Evolutionary conservation across 768 basidiomycete species (phyloP), one percentile per base, ranked within the genome.

Genomic region (Hericium coralloides): DNA sequence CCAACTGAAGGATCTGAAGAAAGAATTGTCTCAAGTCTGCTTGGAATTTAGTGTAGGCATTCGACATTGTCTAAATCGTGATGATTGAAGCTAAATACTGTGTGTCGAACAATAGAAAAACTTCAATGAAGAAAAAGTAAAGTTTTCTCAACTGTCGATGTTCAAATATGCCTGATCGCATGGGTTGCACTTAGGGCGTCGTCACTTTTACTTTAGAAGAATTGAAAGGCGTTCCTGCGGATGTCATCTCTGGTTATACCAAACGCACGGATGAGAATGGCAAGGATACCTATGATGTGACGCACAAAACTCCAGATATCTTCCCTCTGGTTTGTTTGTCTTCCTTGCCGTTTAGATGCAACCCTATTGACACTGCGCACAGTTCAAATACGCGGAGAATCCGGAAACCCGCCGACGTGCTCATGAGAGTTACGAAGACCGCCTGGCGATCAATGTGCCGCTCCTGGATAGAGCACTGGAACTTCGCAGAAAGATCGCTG

Each of bases 101-200:
- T 14, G 52, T 18, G 22, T 18, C 39, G 25, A 47, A 49, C 6
- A 31, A 20, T 41, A 88, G 85, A 89, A 87, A 84, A 90, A 92
- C 72, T 91, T 87, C 73, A 92, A 92, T 63, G 91, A 95, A 69
- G 92, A 94, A 66, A 83, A 87, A 47, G 89, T 87, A 60, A 56
- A 74, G 60, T 18, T 4, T 9, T 17, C 37, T 20, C 9, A 23
- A 23, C 43, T 18, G n/a, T 55, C 23, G 12, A 15, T 4, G 6
- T 31, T 25, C 1, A 39, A 15, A 22, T 20, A n/a, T 47, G 10
- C 18, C 15, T 15, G 17, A 57, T 43, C 55, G 38, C 23, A 39
- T 51, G 15, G 41, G 1, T 49, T 18, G 0, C 36, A 17, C 57
- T 31, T 9, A 90, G 87, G 82, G 78, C 22, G 69, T 72, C 25